Evolutionary conservation across 2,329 filamentous ascomycete genomes (phyloP), one percentile per base, ranked within the genome.

Genomic region (Teratosphaeria nubilosa): DNA sequence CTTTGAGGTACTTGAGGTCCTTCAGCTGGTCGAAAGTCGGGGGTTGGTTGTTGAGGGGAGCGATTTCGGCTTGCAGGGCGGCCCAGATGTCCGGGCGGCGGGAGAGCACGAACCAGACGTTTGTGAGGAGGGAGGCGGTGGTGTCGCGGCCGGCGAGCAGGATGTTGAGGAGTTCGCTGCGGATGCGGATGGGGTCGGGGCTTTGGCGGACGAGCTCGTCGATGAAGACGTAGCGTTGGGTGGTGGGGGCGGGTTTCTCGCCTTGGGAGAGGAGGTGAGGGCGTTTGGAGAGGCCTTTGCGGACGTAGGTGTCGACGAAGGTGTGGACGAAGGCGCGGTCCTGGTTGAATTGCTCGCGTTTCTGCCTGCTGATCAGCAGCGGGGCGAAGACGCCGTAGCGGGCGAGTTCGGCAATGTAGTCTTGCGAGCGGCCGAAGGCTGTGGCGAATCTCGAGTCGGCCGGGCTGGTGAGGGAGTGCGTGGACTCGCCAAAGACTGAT

Each of bases 401-500:
- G 20, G 62, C 41, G 2, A 50, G 51, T 41, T 66, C 62, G 6
- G 65, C 64, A 22, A 70, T 68, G 53, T 56, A 62, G 22, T 68
- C 66, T 58, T 74, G 68, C 11, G 60, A 58, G 22, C 67, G 54
- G 14, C 60, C 69, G 64, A 74, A 73, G 14, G 71, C 64, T 6
- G 63, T 64, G 9, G 70, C 68, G 51, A 75, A 74, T 14, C 64
- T 65, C n/a, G 65, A 63, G 9, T 58, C 58, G 55, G 60, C 66
- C 30, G 45, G 53, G 14, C 62, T 65, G 11, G 59, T 65, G 9
- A 71, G 63, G 2, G 68, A 68, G 14, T 68, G 60, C 3, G 69
- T 70, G 5, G 67, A 70, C 53, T 82, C 75, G 6, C 86, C 86
- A 53, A 88, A 85, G 4, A 89, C 41, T 48, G n/a, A 6, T 5